Conservation (phyloP, 305 asterid species). For the Solanum hybrid region DNA sequence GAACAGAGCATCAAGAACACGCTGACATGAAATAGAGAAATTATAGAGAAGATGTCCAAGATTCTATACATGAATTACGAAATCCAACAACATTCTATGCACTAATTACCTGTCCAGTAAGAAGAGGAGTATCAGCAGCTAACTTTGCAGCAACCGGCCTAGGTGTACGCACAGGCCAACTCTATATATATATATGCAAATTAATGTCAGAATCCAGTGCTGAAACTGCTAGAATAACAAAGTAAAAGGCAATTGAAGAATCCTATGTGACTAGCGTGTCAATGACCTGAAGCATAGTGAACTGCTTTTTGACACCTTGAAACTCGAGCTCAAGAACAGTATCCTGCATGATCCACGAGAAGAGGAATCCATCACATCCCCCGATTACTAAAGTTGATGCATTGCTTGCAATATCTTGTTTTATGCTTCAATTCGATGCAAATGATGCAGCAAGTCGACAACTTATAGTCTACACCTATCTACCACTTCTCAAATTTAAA, state of each 20-base stretch:
- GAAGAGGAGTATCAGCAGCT: conserved; percentile 96
- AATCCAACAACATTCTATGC: neutral
- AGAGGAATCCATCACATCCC: neutral
- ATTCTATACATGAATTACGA: neutral
- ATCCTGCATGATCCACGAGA: conserved; percentile 47
- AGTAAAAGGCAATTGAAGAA: neutral
- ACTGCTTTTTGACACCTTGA: conserved; percentile 85
- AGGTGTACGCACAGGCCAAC: conserved; percentile 97
- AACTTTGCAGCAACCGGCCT: conserved; percentile 93
- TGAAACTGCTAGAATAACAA: neutral
- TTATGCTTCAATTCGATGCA: neutral
- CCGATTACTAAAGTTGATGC: neutral
- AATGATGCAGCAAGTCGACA: neutral
- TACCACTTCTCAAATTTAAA: neutral
- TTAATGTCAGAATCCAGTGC: neutral
- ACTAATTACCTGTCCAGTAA: conserved; percentile 88
- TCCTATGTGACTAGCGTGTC: neutral
- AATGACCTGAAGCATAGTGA: conserved; percentile 95
- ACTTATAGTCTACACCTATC: neutral
- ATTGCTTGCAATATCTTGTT: neutral
- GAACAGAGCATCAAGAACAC: conserved; percentile 97
- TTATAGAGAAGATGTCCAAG: neutral
- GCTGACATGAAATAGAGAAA: conserved; percentile 41
- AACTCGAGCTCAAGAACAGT: conserved; percentile 97
- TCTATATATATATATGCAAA: conserved; percentile 27